These are phyloP conservation scores for Tolypocladium tundrense DNA, from an alignment of 2,329 filamentous ascomycete genomes.

Conservation along the genomic window DNA sequence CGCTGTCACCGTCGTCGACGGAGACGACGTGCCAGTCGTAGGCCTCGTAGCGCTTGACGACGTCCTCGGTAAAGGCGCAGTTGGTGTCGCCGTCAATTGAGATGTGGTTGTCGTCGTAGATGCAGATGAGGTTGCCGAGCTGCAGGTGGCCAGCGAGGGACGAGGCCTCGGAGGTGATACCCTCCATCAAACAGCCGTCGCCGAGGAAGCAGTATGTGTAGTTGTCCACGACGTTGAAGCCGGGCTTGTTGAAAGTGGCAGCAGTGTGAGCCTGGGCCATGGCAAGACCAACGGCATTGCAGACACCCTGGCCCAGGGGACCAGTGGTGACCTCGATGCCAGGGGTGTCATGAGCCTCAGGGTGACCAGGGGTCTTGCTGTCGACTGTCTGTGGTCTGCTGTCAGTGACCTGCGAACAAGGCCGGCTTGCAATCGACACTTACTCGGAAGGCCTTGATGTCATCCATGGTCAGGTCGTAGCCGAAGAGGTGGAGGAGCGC, in stretches of 20 bases:
- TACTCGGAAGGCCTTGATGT: slow-evolving; percentile 95
- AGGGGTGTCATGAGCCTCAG: slow-evolving; percentile 91
- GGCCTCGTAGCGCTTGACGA: slow-evolving; percentile 85
- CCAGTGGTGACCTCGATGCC: slow-evolving; percentile 97
- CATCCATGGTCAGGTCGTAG: slow-evolving; percentile 76
- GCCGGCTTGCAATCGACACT: slow-evolving; percentile 25
- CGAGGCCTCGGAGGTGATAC: slow-evolving; percentile 85
- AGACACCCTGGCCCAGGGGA: slow-evolving; percentile 93
- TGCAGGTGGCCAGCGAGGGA: slow-evolving; percentile 92
- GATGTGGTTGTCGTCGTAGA: slow-evolving; percentile 99
- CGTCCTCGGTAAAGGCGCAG: slow-evolving; percentile 93
- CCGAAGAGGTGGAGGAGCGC: slow-evolving; percentile 94
- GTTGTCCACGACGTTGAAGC: slow-evolving; percentile 86
- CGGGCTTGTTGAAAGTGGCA: slow-evolving; percentile 92
- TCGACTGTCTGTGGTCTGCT: slow-evolving; percentile 33
- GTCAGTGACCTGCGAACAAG: slow-evolving; percentile 4
- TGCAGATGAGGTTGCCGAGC: slow-evolving; percentile 91
- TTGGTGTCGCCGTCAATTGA: slow-evolving; percentile 92
- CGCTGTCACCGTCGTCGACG: slow-evolving; percentile 80
- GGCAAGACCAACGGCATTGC: slow-evolving; percentile 94
- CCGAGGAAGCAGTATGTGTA: slow-evolving; percentile 96
- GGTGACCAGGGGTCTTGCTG: slow-evolving; percentile 87
- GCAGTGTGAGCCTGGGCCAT: slow-evolving; percentile 90
- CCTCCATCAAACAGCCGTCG: slow-evolving; percentile 98
- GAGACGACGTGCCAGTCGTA: slow-evolving; percentile 91